Evolutionary conservation across 2,329 filamentous ascomycete species (phyloP).

Genomic region (Curvularia lunata): DNA sequence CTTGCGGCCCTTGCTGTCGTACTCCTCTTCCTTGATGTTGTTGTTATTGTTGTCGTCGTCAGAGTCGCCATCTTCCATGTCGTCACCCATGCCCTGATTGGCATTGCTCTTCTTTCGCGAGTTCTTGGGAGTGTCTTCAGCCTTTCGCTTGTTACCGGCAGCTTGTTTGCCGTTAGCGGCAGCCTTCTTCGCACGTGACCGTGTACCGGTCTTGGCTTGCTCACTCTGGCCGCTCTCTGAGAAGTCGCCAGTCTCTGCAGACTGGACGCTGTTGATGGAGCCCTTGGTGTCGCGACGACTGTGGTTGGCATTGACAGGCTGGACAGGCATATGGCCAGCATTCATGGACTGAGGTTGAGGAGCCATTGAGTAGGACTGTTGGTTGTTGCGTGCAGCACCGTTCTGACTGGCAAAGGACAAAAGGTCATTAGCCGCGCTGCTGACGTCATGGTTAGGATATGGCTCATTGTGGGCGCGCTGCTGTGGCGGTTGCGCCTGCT

Average conservation of each 20-base stretch:
- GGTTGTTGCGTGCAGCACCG: conserved; percentile 61
- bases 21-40: conserved; percentile 48
- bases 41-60: conserved; percentile 49
- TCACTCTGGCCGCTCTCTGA: conserved; percentile 74
- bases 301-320: conserved; percentile 59
- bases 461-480: conserved; percentile 61
- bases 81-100: conserved; percentile 57
- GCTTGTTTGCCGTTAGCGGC: conserved; percentile 45
- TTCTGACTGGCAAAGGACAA: conserved; percentile 82
- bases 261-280: conserved; percentile 65
- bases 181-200: conserved; percentile 47
- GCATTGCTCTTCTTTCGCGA: conserved; percentile 71
- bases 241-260: conserved; percentile 64
- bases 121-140: conserved; percentile 72
- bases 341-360: conserved; percentile 49
- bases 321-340: conserved; percentile 55
- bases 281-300: conserved; percentile 56
- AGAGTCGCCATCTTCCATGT: conserved; percentile 54
- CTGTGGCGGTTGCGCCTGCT: conserved; percentile 50
- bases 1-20: conserved; percentile 69
- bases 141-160: conserved; percentile 69
- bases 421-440: conserved; percentile 92
- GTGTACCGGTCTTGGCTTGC: conserved; percentile 65
- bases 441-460: conserved; percentile 86
- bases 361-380: conserved; percentile 57